A percentile compares a stretch with the other conserved stretches of the same genome.
Evolutionary conservation across 2,329 filamentous ascomycete species (phyloP).

Genomic region (Neonectria neomacrospora): DNA sequence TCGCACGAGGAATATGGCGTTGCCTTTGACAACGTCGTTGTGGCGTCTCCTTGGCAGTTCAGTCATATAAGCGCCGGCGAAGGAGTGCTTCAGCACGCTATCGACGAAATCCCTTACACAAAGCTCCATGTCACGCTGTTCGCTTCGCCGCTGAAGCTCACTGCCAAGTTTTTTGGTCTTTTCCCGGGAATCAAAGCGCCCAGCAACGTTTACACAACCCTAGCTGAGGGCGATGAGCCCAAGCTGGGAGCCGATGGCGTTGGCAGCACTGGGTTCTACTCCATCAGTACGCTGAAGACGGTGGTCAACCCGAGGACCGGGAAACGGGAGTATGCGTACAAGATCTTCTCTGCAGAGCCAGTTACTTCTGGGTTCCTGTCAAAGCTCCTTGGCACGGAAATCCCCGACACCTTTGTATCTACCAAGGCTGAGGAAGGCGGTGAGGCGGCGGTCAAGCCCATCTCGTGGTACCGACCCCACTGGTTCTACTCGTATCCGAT

Average conservation of each 20-base stretch:
- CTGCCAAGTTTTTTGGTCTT: slow-evolving; percentile 77
- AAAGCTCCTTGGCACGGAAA: slow-evolving; percentile 59
- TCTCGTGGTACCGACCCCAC: slow-evolving; percentile 83
- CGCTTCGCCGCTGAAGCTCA: slow-evolving; percentile 78
- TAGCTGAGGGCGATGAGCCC: slow-evolving; percentile 68
- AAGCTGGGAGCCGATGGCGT: slow-evolving; percentile 66
- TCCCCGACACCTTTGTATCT: slow-evolving; percentile 56
- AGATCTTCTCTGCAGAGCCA: slow-evolving; percentile 70
- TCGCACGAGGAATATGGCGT: slow-evolving; percentile 57
- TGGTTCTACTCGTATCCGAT: slow-evolving; percentile 88
- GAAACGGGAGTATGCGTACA: slow-evolving; percentile 68
- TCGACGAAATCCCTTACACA: slow-evolving; percentile 87
- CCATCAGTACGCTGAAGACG: slow-evolving; percentile 77
- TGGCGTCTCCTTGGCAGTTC: slow-evolving; percentile 87
- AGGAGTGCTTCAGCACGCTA: slow-evolving; percentile 73
- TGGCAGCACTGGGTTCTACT: slow-evolving; percentile 84
- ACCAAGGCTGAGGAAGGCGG: slow-evolving; percentile 47
- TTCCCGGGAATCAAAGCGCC: slow-evolving; percentile 69
- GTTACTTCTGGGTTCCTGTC: slow-evolving; percentile 66
- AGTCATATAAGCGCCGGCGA: slow-evolving; percentile 73
- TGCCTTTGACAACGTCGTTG: slow-evolving; percentile 80
- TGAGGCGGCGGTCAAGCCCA: slow-evolving; percentile 53
- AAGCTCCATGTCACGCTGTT: slow-evolving; percentile 91
- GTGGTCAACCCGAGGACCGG: slow-evolving; percentile 69
- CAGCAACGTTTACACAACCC: slow-evolving; percentile 83